Conservation (phyloP, 2,329 filamentous ascomycete genomes). For the Nothophoma quercina region DNA sequence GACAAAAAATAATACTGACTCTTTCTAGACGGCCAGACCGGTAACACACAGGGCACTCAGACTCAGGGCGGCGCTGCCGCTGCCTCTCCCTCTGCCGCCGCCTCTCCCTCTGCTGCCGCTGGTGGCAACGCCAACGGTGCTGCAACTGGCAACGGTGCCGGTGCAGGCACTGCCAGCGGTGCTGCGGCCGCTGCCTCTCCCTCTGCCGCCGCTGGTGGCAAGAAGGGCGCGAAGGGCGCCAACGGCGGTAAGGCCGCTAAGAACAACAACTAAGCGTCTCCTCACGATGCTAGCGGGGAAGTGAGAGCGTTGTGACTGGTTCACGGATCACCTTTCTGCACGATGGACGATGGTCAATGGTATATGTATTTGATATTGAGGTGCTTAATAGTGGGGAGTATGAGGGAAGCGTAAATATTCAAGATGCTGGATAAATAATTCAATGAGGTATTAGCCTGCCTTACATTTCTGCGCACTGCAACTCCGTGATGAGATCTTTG, state of each 20-base stretch:
- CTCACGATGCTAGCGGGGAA: not conserved
- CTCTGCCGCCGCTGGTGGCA: slow-evolving; percentile 4
- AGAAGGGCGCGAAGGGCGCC: not conserved
- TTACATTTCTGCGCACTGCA: not conserved
- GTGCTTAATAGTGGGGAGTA: slow-evolving; percentile 2
- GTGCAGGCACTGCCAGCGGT: not conserved
- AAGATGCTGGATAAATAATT: slow-evolving; percentile 15
- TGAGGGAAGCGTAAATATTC: slow-evolving; percentile 17
- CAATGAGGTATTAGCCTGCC: slow-evolving; percentile 11
- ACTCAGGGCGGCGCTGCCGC: slow-evolving; percentile 4
- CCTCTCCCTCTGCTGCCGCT: not conserved
- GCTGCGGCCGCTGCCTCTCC: not conserved
- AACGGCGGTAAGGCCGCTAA: too few relatives aligned
- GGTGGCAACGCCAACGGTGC: not conserved
- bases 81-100: too few relatives aligned
- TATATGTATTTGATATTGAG: slow-evolving; percentile 2
- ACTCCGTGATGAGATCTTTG: not conserved
- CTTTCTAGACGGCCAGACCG: slow-evolving; percentile 2
- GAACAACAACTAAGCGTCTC: slow-evolving; percentile 14
- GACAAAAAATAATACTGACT: not conserved
- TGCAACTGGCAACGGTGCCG: not conserved
- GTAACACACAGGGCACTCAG: slow-evolving; percentile 1
- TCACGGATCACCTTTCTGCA: slow-evolving; percentile 16
- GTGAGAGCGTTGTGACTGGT: slow-evolving; percentile 20
- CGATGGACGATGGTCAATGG: slow-evolving; percentile 10